Conservation (phyloP, 257 asterid species). For the Voacanga thouarsii region DNA sequence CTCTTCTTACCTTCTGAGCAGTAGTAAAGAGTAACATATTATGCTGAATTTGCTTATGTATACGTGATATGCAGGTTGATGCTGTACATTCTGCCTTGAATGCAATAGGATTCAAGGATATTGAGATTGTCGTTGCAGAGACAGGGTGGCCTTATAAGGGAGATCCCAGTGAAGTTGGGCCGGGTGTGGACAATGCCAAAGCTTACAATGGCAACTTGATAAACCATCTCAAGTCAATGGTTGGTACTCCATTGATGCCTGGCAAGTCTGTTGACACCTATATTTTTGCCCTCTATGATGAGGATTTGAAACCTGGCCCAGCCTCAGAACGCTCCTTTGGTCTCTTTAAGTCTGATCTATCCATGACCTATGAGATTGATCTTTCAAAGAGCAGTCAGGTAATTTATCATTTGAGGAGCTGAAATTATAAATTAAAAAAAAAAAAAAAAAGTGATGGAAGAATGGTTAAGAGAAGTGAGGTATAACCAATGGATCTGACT, state of each 20-base stretch:
- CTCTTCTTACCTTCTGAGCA: background rate
- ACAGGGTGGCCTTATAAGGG: conserved; percentile 99
- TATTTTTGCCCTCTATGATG: conserved; percentile 89
- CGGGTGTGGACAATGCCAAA: conserved; percentile 70
- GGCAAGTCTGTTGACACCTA: conserved; percentile 92
- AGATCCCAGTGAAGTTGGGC: conserved; percentile 82
- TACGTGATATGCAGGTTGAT: conserved; percentile 54
- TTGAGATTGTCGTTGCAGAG: conserved; percentile 94
- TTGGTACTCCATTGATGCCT: conserved; percentile 96
- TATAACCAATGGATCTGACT: background rate
- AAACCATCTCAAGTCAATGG: conserved; percentile 74
- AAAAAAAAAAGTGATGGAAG: background rate
- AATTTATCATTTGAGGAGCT: background rate
- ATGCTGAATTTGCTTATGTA: conserved; percentile 3
- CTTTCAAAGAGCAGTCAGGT: conserved; percentile 67
- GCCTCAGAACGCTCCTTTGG: conserved; percentile 82
- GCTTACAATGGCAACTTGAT: conserved; percentile 90
- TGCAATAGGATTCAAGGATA: conserved; percentile 66
- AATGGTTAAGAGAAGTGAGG: background rate
- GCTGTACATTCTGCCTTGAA: conserved; percentile 83
- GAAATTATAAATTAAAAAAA: too few relatives aligned
- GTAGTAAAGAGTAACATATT: background rate
- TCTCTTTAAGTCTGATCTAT: conserved; percentile 69
- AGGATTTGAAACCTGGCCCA: conserved; percentile 84
- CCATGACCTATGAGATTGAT: conserved; percentile 57